Percentiles rank a stretch among this genome's conserved stretches.
Evolutionary conservation across 805 yeast species (phyloP).

Genomic region (Ogataea allantospora): DNA sequence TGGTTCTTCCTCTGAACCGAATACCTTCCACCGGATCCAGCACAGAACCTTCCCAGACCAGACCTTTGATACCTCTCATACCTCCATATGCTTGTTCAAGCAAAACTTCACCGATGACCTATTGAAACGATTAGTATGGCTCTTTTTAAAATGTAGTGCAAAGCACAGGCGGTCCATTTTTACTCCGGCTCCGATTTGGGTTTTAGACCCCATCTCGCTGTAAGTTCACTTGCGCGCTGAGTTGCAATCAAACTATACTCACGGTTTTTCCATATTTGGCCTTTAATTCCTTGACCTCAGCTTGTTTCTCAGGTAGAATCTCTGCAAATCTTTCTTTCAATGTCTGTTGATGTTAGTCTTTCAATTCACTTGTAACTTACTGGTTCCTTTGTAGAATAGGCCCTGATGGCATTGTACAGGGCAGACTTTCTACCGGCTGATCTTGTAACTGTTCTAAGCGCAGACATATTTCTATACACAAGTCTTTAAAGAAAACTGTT

Average conservation of each 20-base stretch:
- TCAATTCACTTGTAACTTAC: constrained; percentile 20
- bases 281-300: constrained; percentile 86
- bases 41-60: constrained; percentile 88
- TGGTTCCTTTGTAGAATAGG: constrained; percentile 40
- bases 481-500: constrained; percentile 4
- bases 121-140: constrained; percentile 8
- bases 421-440: constrained; percentile 26
- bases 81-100: constrained; percentile 88
- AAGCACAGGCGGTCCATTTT: neutral
- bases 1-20: constrained; percentile 80
- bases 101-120: constrained; percentile 66
- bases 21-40: constrained; percentile 84
- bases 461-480: constrained; percentile 20
- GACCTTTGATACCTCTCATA: constrained; percentile 83
- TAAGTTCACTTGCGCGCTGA: neutral
- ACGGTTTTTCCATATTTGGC: constrained; percentile 84
- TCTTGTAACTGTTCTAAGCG: constrained; percentile 33
- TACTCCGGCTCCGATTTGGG: constrained; percentile 11
- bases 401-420: constrained; percentile 29
- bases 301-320: constrained; percentile 86
- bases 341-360: constrained; percentile 41
- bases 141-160: constrained; percentile 2
- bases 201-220: neutral
- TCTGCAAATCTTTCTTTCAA: constrained; percentile 94
- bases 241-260: constrained; percentile 31